phyloP scores from a whole-genome alignment of 2,329 filamentous ascomycete species.

The Metarhizium anisopliae region DNA sequence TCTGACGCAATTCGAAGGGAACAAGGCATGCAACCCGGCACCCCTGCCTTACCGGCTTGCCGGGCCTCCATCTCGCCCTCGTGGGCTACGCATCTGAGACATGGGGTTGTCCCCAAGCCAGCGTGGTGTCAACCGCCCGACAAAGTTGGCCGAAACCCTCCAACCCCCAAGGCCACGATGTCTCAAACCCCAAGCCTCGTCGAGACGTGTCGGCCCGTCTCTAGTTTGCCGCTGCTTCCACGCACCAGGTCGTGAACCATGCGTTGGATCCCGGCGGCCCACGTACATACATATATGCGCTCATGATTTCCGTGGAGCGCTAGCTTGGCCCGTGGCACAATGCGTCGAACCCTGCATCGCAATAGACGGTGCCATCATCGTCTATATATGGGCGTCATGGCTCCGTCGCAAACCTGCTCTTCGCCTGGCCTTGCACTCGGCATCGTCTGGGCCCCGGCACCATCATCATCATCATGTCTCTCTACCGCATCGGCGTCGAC shows the following conservation, averaged over 20 bases:
- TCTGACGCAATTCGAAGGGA: no score
- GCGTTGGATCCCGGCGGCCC: neutral
- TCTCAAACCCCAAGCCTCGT: conserved; percentile 47
- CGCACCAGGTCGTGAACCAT: conserved; percentile 15
- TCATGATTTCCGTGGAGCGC: neutral
- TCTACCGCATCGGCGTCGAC: conserved; percentile 35
- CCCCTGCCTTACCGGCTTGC: neutral
- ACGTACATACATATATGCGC: neutral
- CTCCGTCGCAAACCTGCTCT: no score
- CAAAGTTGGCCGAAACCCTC: no score
- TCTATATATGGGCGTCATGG: no score
- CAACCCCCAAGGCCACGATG: conserved; percentile 20
- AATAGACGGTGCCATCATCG: no score
- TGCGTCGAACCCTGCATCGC: neutral
- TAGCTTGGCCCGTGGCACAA: neutral
- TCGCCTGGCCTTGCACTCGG: no score
- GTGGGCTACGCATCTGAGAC: neutral
- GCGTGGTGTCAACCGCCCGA: no score
- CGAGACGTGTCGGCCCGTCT: conserved; percentile 25
- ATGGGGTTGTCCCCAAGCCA: no score
- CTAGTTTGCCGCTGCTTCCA: neutral
- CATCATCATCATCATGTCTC: conserved; percentile 17
- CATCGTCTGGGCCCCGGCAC: no score
- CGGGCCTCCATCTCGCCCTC: neutral
- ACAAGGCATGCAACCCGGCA: no score